phyloP scores from a whole-genome alignment of 495 filamentous ascomycete genomes.

The Penicillium ucsense region DNA sequence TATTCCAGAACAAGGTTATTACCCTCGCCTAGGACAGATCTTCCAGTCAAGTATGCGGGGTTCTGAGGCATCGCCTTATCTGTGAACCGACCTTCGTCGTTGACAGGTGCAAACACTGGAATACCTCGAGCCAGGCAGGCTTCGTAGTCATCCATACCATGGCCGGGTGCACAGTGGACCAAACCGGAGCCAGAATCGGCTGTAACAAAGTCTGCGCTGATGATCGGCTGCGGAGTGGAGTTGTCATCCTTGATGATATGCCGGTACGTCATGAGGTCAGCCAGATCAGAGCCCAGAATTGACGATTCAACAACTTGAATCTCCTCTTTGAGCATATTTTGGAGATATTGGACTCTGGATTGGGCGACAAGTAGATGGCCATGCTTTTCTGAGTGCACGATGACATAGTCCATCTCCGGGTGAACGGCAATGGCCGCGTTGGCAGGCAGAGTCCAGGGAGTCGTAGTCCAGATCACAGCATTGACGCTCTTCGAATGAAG shows the following conservation, averaged over 20 bases:
- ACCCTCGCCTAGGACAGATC: slow-evolving; percentile 54
- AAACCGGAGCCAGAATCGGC: slow-evolving; percentile 80
- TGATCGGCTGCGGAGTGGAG: slow-evolving; percentile 51
- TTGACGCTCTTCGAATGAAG: slow-evolving; percentile 37
- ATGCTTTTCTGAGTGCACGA: slow-evolving; percentile 47
- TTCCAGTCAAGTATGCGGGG: slow-evolving; percentile 50
- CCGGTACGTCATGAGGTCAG: slow-evolving; percentile 55
- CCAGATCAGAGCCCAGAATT: slow-evolving; percentile 57
- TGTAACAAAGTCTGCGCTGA: slow-evolving; percentile 80
- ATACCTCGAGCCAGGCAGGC: slow-evolving; percentile 61
- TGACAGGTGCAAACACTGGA: slow-evolving; percentile 65
- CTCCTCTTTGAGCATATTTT: slow-evolving; percentile 31
- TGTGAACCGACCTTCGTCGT: slow-evolving; percentile 72
- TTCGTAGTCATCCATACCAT: slow-evolving; percentile 94
- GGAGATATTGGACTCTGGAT: slow-evolving; percentile 49
- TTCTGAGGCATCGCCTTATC: slow-evolving; percentile 58
- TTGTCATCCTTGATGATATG: slow-evolving; percentile 44
- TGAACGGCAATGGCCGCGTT: slow-evolving; percentile 82
- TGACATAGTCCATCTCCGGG: slow-evolving; percentile 58
- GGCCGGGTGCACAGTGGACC: slow-evolving; percentile 88
- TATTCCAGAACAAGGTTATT: slow-evolving; percentile 58
- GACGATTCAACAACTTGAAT: slow-evolving; percentile 42
- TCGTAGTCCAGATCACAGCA: slow-evolving; percentile 93
- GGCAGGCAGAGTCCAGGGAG: slow-evolving; percentile 92
- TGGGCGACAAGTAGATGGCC: slow-evolving; percentile 58